Evolutionary conservation across 331 rosid species (phyloP), one percentile per base, ranked within the genome.

Genomic region (Cydonia oblonga): DNA sequence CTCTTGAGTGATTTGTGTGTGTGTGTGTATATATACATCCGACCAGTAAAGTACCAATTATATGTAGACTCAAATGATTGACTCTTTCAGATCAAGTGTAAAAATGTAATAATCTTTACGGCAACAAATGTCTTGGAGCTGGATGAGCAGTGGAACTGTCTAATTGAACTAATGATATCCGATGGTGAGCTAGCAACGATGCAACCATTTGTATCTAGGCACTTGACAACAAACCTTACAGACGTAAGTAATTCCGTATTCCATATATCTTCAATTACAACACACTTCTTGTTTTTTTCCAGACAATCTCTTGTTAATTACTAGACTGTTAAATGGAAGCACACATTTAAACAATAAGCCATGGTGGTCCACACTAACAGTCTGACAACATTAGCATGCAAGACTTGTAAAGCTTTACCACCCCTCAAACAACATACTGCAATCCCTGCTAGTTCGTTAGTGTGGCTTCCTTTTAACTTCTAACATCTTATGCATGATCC

Each of bases 81-180:
- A 75, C 76, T 82, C 68, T 71, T 83, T 85, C 81, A 93, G 98
- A 88, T 93, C 72, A 93, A 93, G 83, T 91, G 98, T 83, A 85
- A 87, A 72, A 93, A 93, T 73, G 88, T 89, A 49, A 81, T 89
- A 65, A 69, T 88, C 79, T 81, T 93, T 38, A 77, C 83, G 35
- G 92, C 98, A 68, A 83, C 97, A 71, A 87, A 87, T 80, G 72
- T 68, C 32, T 30, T 18, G 78, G 97, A 93, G 88, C 87, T 93
- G 79, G 90, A 86, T 68, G 77, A 77, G 75, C 77, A 93, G 81
- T 93, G 96, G 97, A 89, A 80, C 61, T 91, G 96, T 79, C 85
- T 90, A 84, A 89, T 85, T 72, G 97, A 89, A 79, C 81, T 93
- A 82, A 76, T 97, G 59, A 79, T 70, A 77, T 89, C 90, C 35